Base-by-base conservation (phyloP, 495 filamentous ascomycete species). In the Hypoxylon lienhwacheense region DNA sequence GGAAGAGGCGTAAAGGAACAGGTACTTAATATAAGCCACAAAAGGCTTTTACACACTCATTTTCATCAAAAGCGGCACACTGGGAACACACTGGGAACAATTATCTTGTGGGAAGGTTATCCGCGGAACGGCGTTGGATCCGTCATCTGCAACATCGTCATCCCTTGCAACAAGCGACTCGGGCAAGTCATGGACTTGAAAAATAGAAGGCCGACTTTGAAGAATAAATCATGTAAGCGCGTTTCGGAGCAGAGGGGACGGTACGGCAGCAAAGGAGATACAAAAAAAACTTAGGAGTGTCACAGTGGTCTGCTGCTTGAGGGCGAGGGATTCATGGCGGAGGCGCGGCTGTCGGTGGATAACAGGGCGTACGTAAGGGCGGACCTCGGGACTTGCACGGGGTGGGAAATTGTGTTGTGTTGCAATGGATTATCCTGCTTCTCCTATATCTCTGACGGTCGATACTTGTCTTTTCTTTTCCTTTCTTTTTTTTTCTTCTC, bases 51-150 rank as follows among this genome's bases (percentile, higher is more conserved):
- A 62, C 65, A 62, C 65, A 61, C 54, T 65, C 65, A 51, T 60
- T 66, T 51, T 64, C 41, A 34, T 45, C 33, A 33, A 57, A 57
- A 53, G 46, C 41, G 33, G 45, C 53, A 55, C 28, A 34, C 51
- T 32, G 45, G 55, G 20, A n/a, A n/a, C n/a, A 39, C 37, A 21
- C 21, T 14, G 7, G 21, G 37, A 47, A 60, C 29, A 46, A 58
- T 48, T 46, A 37, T 60, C 52, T 61, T 55, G 56, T 44, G 39
- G 44, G 16, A 21, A 52, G 55, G 55, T 44, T 57, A 34, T 47
- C 33, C 58, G 55, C 28, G 55, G 48, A 40, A 43, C 53, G 61
- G 65, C 59, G 65, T 67, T 67, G 62, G 65, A 67, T 67, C 40
- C 22, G 20, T 51, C 53, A 42, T 58, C 46, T 34, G 22, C 59